Percentiles rank a stretch among this genome's conserved stretches.
These are phyloP conservation scores for Astragalus membranaceus DNA, from an alignment of 306 rosid species.

Conservation along the genomic window DNA sequence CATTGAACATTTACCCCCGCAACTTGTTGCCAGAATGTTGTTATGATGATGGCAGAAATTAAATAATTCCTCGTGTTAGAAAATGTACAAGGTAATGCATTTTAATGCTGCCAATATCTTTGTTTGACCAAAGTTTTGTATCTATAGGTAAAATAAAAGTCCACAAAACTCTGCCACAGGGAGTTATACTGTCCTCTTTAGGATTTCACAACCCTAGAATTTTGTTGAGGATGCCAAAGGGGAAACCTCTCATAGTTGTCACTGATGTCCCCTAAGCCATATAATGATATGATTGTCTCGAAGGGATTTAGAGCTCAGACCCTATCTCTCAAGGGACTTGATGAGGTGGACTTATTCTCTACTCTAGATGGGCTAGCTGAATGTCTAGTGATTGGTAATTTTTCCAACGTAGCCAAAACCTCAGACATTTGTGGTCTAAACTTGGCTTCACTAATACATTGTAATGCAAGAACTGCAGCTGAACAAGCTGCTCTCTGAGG, in stretches of 20 bases:
- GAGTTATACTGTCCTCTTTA: neutral
- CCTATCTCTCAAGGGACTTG: slow-evolving; percentile 4
- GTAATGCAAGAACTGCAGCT: slow-evolving; percentile 62
- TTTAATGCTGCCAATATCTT: neutral
- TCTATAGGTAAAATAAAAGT: neutral
- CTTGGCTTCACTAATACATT: slow-evolving; percentile 63
- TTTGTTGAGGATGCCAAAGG: too few species aligned
- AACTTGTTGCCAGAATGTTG: neutral
- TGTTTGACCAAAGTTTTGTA: neutral
- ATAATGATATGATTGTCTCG: slow-evolving; percentile 12
- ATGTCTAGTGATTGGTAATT: slow-evolving; percentile 41
- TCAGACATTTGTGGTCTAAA: slow-evolving; percentile 69
- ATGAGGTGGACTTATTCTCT: slow-evolving; percentile 18
- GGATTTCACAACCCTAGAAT: too few species aligned
- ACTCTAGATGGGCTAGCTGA: slow-evolving; percentile 33
- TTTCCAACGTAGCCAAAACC: slow-evolving; percentile 65
- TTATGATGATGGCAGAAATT: neutral
- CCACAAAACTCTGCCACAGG: slow-evolving; percentile 7
- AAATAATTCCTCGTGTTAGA: neutral
- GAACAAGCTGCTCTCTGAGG: slow-evolving; percentile 66
- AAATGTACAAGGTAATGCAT: neutral
- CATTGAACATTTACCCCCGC: neutral
- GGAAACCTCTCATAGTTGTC: too few species aligned
- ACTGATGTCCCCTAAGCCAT: too few species aligned
- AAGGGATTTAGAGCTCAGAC: slow-evolving; percentile 1